Evolutionary conservation across 495 filamentous ascomycete species (phyloP), one percentile per base, ranked within the genome.

Genomic region (Penicillium tannophilum): DNA sequence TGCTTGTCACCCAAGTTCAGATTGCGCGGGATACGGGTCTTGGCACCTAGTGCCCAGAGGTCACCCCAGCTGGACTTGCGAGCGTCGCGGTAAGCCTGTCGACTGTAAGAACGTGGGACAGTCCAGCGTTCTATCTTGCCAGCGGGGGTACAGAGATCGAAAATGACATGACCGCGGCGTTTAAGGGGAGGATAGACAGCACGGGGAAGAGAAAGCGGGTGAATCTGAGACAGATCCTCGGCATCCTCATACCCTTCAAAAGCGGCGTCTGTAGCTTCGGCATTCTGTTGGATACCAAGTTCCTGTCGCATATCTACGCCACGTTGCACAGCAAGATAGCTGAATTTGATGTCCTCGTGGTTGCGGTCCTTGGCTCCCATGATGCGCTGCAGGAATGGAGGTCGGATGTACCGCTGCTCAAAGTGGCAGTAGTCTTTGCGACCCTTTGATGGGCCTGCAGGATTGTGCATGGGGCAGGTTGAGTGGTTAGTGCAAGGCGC

Each of bases 111-210:
- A 55, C 84, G 86, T 1, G 94, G 90, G 0, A 98, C 86, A 0
- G 87, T 90, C 94, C 94, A 98, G 43, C 94, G 90, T 74, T 98
- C 94, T n/a, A 98, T 85, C 35, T 79, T 84, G 20, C 88, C 95
- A 1, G 80, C 76, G 0, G 95, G 91, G 0, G 95, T 98, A 78
- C 94, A 98, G 9, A 97, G 62, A 69, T 98, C 95, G 5, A 98
- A 75, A 36, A 88, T 90, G 60, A 98, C 86, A 67, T 98, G 94
- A 1, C 90, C 90, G 23, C 83, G 84, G 16, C 90, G 84, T 75
- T 98, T 98, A 47, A 98, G 75, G 11, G 94, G 91, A 6, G 88
- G 82, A 7, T 91, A 80, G 52, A 98, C 76, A 35, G 85, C 76
- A 39, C 93, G 88, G 16, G 94, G 94, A 2, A 97, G 85, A 9